These are phyloP conservation scores for Cyclostephanos tholiformis DNA, from an alignment of 108 stramenopile species.

Conservation along the genomic window DNA sequence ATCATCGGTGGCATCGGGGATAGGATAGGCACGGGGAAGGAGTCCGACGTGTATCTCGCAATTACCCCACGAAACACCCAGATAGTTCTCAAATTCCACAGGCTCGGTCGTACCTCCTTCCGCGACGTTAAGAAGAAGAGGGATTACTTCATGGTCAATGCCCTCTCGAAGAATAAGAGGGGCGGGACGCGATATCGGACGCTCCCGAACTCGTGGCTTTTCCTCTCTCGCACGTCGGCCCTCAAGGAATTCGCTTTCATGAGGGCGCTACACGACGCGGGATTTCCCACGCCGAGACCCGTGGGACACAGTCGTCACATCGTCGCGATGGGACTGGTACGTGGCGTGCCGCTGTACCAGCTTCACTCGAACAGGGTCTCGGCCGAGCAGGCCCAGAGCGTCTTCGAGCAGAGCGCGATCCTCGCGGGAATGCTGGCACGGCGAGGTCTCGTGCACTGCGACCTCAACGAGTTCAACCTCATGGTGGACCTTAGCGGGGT, in stretches of 20 bases:
- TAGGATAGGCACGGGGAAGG: slow-evolving; percentile 98
- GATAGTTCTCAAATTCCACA: slow-evolving; percentile 97
- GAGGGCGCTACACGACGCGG: slow-evolving; percentile 92
- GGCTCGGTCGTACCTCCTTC: slow-evolving; percentile 96
- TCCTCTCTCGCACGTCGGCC: slow-evolving; percentile 92
- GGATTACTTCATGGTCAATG: slow-evolving; percentile 91
- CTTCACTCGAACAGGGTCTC: slow-evolving; percentile 73
- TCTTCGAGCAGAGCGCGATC: slow-evolving; percentile 81
- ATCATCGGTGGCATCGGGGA: slow-evolving; percentile 90
- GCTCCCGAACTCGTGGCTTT: slow-evolving; percentile 92
- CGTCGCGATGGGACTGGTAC: slow-evolving; percentile 88
- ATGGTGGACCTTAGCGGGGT: slow-evolving; percentile 92
- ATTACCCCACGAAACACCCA: slow-evolving; percentile 76
- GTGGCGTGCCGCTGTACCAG: slow-evolving; percentile 93
- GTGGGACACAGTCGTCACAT: slow-evolving; percentile 94
- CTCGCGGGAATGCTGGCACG: slow-evolving; percentile 79
- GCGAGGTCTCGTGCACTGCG: slow-evolving; percentile 98
- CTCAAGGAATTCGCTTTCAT: slow-evolving; percentile 97
- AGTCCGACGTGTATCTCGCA: slow-evolving; percentile 85
- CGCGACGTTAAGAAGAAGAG: slow-evolving; percentile 97
- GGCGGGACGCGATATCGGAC: slow-evolving; percentile 37
- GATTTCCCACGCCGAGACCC: slow-evolving; percentile 94
- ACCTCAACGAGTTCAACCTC: slow-evolving; percentile 99
- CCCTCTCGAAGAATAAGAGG: slow-evolving; percentile 54
- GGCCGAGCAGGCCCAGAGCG: slow-evolving; percentile 87